A percentile compares a stretch with the other conserved stretches of the same genome.
phyloP scores from a whole-genome alignment of 345 rosid species.

The Lepidium aucheri region DNA sequence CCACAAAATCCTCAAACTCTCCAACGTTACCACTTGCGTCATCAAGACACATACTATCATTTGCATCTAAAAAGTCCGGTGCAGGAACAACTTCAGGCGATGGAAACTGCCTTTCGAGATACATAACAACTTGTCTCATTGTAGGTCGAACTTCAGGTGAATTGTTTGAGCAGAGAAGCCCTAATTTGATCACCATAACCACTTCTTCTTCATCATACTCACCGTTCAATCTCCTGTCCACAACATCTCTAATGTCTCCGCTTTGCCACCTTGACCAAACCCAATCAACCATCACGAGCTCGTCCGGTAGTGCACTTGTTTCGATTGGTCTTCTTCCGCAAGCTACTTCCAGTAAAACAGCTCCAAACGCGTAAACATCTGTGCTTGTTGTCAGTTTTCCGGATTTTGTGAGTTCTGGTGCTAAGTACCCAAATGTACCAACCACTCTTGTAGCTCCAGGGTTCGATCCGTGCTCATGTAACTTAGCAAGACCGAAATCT shows the following conservation, averaged over 20 bases:
- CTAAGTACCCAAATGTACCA: constrained; percentile 92
- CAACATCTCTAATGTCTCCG: constrained; percentile 54
- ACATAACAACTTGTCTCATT: constrained; percentile 69
- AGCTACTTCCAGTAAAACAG: constrained; percentile 63
- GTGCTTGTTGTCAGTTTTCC: constrained; percentile 71
- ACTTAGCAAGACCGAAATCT: constrained; percentile 86
- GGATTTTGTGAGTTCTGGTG: constrained; percentile 84
- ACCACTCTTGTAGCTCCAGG: constrained; percentile 79
- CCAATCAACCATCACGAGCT: constrained; percentile 88
- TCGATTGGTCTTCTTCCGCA: constrained; percentile 90
- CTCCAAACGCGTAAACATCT: constrained; percentile 92
- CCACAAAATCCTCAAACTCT: constrained; percentile 42
- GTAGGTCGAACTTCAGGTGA: constrained; percentile 55
- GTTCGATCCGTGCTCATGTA: constrained; percentile 62
- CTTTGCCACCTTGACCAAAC: constrained; percentile 71
- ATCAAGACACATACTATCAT: constrained; percentile 24
- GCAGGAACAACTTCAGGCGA: constrained; percentile 45
- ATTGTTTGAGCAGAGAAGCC: constrained; percentile 70
- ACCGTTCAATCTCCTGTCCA: constrained; percentile 58
- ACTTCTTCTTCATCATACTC: constrained; percentile 59
- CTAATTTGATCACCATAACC: constrained; percentile 51
- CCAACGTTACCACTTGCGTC: not conserved
- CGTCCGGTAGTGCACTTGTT: constrained; percentile 71
- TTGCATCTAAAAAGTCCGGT: constrained; percentile 36
- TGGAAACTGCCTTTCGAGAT: constrained; percentile 53